Base-by-base conservation (phyloP, 805 yeast species). In the Wilhelminamyces savonicus region DNA sequence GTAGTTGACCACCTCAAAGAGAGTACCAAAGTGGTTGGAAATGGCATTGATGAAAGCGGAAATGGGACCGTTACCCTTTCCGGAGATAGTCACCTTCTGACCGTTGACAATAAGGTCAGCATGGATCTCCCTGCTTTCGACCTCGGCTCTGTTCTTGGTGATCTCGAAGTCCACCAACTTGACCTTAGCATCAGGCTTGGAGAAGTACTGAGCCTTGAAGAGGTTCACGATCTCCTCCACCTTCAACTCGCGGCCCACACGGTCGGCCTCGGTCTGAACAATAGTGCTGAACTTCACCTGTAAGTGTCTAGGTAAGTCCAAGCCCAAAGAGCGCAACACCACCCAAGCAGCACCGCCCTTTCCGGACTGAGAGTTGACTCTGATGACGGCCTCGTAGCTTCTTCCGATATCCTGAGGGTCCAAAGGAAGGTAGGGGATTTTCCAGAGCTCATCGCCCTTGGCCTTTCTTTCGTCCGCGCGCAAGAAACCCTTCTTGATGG, bases 301-400 rank as follows among this genome's bases (percentile, higher is more conserved):
- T 57, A 81, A 60, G 32, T 62, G 63, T 62, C 86, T 72, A 52
- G 90, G 90, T 39, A 81, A 61, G 49, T 81, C 90, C 43, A 81
- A 62, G 38, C 84, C 87, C 43, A 79, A 59, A 19, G 82, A 64
- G 59, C 83, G 69, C 48, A 78, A 70, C 39, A 81, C 69, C 33
- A 81, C 76, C 90, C 90, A 81, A 14, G 88, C 85, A 26, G 88
- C 85, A 56, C 90, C 90, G 51, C 90, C 90, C 56, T 81, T 81
- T 56, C 90, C 90, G n/a, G 85, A 77, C 61, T 81, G 90, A 14
- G 90, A 81, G 62, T 81, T 81, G 47, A 81, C 88, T 66, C 90
- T 70, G 50, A 81, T 81, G 35, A 81, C 83, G 31, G 87, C 88
- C 61, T 81, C 90, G 54, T 81, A 81, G 44, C 71, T 79, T 65